Conservation (phyloP, 176 grass and related monocot genomes). For the Musa schizocarpa region DNA sequence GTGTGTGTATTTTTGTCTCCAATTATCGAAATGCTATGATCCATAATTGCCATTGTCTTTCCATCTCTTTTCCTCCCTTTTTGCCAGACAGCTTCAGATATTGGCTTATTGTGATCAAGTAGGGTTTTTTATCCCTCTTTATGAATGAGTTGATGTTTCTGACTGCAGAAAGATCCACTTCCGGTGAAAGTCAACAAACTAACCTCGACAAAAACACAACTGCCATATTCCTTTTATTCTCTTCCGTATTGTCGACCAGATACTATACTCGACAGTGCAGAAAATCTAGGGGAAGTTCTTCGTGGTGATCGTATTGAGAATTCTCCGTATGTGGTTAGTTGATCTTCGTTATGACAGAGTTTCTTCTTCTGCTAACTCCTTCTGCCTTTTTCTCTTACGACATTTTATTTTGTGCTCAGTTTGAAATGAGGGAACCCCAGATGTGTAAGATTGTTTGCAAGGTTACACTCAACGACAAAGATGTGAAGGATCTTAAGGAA, state of each 20-base stretch:
- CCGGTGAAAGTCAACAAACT: slow-evolving; percentile 13
- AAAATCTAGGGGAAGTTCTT: slow-evolving; percentile 19
- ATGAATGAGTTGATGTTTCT: not conserved
- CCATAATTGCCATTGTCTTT: not conserved
- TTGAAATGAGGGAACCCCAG: slow-evolving; percentile 14
- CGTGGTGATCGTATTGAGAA: slow-evolving; percentile 23
- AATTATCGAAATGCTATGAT: too few species aligned
- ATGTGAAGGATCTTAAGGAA: slow-evolving; percentile 4
- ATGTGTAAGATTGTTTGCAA: slow-evolving; percentile 15
- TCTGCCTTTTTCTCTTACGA: not conserved
- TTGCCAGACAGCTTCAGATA: too few species aligned
- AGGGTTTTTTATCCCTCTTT: not conserved
- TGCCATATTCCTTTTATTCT: slow-evolving; percentile 15
- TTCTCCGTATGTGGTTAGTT: slow-evolving; percentile 17
- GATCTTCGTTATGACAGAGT: not conserved
- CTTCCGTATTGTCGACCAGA: slow-evolving; percentile 14
- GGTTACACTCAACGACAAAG: not conserved
- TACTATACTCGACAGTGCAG: slow-evolving; percentile 10
- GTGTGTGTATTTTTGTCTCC: too few species aligned
- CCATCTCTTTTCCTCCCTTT: too few species aligned
- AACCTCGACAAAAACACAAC: slow-evolving; percentile 15
- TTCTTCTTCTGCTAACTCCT: not conserved
- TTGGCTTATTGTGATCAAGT: too few species aligned
- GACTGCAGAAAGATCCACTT: slow-evolving; percentile 16
- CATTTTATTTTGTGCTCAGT: not conserved